These are phyloP conservation scores for Aspergillus pseudoterreus DNA, from an alignment of 2,329 filamentous ascomycete genomes.

Conservation along the genomic window DNA sequence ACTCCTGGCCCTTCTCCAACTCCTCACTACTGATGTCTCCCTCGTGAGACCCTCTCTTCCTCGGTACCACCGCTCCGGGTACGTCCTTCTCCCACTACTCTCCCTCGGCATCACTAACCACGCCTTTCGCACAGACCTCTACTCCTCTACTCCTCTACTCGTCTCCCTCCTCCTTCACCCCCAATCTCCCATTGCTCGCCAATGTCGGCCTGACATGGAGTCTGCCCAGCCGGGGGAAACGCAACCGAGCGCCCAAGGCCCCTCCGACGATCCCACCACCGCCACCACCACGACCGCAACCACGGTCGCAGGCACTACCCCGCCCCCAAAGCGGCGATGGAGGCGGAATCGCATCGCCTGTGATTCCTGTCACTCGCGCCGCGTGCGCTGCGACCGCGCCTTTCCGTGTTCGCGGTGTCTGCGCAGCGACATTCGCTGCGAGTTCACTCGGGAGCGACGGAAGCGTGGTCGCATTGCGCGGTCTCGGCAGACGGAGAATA, in stretches of 20 bases:
- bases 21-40: too few relatives aligned
- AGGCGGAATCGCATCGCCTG: constrained; percentile 58
- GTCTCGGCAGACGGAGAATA: constrained; percentile 65
- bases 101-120: background rate
- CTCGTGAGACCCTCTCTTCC: too few relatives aligned
- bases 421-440: constrained; percentile 65
- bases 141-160: background rate
- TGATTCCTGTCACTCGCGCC: constrained; percentile 90
- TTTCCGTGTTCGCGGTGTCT: constrained; percentile 88
- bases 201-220: constrained; percentile 32
- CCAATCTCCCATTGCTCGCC: constrained; percentile 2
- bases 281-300: constrained; percentile 2
- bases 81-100: too few relatives aligned
- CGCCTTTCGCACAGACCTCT: background rate
- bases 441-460: constrained; percentile 87
- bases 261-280: constrained; percentile 11
- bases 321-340: constrained; percentile 32
- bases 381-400: constrained; percentile 91
- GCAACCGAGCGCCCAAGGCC: constrained; percentile 12
- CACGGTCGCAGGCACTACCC: background rate
- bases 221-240: constrained; percentile 26
- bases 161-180: background rate
- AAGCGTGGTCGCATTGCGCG: constrained; percentile 78
- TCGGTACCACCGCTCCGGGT: too few relatives aligned
- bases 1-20: background rate